phyloP scores from a whole-genome alignment of 2,329 filamentous ascomycete genomes.

The Claviceps spartinae region DNA sequence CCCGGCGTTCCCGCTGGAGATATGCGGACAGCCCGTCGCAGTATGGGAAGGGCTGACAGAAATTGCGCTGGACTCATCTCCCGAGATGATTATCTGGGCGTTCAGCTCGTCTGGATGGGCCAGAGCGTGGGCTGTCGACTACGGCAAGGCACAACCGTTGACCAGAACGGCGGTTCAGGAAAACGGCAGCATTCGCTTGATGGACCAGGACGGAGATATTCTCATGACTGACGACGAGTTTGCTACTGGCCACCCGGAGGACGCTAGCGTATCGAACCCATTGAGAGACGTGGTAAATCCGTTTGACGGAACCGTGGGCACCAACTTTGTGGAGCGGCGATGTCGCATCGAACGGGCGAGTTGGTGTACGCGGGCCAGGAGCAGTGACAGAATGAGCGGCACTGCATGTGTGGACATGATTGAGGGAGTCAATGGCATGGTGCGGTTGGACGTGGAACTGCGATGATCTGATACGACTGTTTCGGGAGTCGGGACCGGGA shows the following conservation, averaged over 20 bases:
- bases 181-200: constrained; percentile 19
- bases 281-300: constrained; percentile 3
- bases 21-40: constrained; percentile 19
- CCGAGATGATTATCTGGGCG: constrained; percentile 22
- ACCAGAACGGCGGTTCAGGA: constrained; percentile 13
- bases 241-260: not conserved
- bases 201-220: constrained; percentile 19
- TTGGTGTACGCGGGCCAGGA: constrained; percentile 4
- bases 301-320: constrained; percentile 7
- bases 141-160: constrained; percentile 9
- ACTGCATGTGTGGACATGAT: constrained; percentile 18
- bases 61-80: constrained; percentile 19
- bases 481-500: not conserved
- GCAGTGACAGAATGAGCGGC: constrained; percentile 10
- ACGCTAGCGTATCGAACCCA: not conserved
- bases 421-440: constrained; percentile 22
- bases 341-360: constrained; percentile 4
- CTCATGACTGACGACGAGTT: constrained; percentile 12
- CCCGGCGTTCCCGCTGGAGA: constrained; percentile 16
- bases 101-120: constrained; percentile 22
- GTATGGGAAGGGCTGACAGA: constrained; percentile 18
- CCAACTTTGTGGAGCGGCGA: constrained; percentile 3
- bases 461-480: not conserved
- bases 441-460: constrained; percentile 26
- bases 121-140: constrained; percentile 19